These are phyloP conservation scores for Verticillium albo-atrum DNA, from an alignment of 2,329 filamentous ascomycete species.

Conservation along the genomic window DNA sequence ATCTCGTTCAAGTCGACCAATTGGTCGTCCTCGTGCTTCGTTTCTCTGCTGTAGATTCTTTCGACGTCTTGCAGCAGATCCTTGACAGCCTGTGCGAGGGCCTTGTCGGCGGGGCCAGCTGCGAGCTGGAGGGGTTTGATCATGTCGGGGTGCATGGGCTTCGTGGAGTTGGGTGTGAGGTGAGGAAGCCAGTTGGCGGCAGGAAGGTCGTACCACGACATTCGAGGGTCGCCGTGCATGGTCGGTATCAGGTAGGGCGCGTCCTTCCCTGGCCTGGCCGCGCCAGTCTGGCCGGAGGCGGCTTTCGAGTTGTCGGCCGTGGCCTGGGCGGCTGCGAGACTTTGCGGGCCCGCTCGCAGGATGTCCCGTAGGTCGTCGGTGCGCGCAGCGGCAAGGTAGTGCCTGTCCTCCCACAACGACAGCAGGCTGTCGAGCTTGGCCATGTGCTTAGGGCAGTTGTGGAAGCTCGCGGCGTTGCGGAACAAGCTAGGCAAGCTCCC, in stretches of 20 bases:
- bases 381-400: constrained; percentile 53
- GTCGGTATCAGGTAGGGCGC: constrained; percentile 68
- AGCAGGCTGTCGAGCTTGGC: constrained; percentile 62
- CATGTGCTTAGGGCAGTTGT: constrained; percentile 60
- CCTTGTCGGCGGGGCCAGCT: constrained; percentile 62
- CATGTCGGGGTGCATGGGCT: constrained; percentile 66
- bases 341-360: constrained; percentile 27
- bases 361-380: constrained; percentile 56
- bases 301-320: constrained; percentile 12
- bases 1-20: constrained; percentile 62
- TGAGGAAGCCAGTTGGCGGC: constrained; percentile 77
- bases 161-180: constrained; percentile 70
- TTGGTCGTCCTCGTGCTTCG: constrained; percentile 38
- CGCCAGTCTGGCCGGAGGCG: constrained; percentile 14
- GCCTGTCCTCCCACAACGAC: constrained; percentile 64
- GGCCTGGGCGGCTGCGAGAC: constrained; percentile 6
- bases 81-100: constrained; percentile 65
- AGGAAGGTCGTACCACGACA: constrained; percentile 77
- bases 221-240: constrained; percentile 68
- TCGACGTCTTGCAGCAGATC: constrained; percentile 66
- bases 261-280: constrained; percentile 44
- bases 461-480: constrained; percentile 50
- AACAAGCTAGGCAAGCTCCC: constrained; percentile 59
- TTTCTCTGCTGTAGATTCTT: constrained; percentile 56
- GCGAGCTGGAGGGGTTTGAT: constrained; percentile 69